These are phyloP conservation scores for Hamiltosporidium tvaerminnensis DNA, from an alignment of 371 early-diverging fungal species.

Conservation along the genomic window DNA sequence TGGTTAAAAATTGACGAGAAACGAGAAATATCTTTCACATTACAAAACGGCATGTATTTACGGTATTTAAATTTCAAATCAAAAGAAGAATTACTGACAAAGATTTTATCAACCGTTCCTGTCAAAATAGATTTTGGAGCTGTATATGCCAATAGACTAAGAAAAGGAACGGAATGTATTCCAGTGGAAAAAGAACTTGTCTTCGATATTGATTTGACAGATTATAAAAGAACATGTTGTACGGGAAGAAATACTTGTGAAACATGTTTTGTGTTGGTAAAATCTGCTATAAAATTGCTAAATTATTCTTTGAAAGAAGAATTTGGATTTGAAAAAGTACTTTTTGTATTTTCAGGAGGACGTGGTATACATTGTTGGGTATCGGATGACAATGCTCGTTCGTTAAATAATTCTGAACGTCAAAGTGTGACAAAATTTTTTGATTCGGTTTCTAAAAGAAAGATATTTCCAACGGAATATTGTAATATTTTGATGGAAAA, in stretches of 20 bases:
- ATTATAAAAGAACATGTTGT: no score
- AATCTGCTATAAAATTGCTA: constrained; percentile 69
- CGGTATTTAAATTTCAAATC: constrained; percentile 69
- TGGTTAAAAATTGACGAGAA: constrained; percentile 67
- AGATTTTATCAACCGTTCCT: constrained; percentile 61
- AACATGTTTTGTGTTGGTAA: no score
- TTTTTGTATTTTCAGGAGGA: constrained; percentile 87
- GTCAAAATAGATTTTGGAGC: no score
- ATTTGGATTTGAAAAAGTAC: constrained; percentile 75
- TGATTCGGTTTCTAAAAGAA: constrained; percentile 13
- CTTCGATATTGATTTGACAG: no score
- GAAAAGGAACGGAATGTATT: no score
- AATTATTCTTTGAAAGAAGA: constrained; percentile 59
- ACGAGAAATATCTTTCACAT: constrained; percentile 79
- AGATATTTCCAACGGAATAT: constrained; percentile 13
- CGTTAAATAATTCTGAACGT: constrained; percentile 62
- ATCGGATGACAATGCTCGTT: constrained; percentile 67
- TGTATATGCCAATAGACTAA: no score
- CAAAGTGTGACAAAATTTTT: constrained; percentile 65
- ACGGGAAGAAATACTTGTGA: no score
- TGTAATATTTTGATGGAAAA: constrained; percentile 30
- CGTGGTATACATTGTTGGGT: constrained; percentile 98
- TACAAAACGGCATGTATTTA: constrained; percentile 62
- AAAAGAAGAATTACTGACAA: constrained; percentile 60
- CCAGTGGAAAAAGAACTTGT: no score